Conservation (phyloP, 2,329 filamentous ascomycete species). For the Teratosphaeria nubilosa region DNA sequence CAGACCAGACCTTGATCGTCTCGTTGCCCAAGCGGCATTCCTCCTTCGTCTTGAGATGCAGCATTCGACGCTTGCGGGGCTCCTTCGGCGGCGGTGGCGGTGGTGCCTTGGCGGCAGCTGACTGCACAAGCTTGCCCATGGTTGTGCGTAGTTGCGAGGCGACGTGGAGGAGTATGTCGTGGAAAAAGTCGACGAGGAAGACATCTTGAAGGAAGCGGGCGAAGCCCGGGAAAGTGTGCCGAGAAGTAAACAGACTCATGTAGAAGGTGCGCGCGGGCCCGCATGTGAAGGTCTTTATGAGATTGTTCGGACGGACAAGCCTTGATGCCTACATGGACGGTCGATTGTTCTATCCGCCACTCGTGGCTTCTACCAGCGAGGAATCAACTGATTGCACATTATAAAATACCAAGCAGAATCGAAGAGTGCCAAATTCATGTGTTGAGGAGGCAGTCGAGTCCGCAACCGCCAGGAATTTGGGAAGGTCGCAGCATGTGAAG, state of each 20-base stretch:
- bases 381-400: not conserved
- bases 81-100: not conserved
- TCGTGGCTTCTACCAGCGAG: not conserved
- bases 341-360: not conserved
- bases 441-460: not conserved
- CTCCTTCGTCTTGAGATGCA: slow-evolving; percentile 39
- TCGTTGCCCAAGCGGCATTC: slow-evolving; percentile 40
- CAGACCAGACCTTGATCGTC: slow-evolving; percentile 55
- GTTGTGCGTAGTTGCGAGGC: not conserved
- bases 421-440: not conserved
- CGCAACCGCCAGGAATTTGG: not conserved
- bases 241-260: not conserved
- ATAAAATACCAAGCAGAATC: not conserved
- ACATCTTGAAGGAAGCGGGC: not conserved
- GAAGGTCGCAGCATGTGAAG: not conserved
- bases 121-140: not conserved
- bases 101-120: not conserved
- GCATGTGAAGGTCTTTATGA: not conserved
- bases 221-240: not conserved
- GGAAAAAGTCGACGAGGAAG: not conserved
- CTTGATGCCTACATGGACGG: not conserved
- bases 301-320: not conserved
- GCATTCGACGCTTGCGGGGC: slow-evolving; percentile 20
- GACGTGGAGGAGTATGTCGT: not conserved
- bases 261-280: not conserved